Evolutionary conservation across 2,329 filamentous ascomycete genomes (phyloP).

Genomic region (Neopestalotiopsis rosae): DNA sequence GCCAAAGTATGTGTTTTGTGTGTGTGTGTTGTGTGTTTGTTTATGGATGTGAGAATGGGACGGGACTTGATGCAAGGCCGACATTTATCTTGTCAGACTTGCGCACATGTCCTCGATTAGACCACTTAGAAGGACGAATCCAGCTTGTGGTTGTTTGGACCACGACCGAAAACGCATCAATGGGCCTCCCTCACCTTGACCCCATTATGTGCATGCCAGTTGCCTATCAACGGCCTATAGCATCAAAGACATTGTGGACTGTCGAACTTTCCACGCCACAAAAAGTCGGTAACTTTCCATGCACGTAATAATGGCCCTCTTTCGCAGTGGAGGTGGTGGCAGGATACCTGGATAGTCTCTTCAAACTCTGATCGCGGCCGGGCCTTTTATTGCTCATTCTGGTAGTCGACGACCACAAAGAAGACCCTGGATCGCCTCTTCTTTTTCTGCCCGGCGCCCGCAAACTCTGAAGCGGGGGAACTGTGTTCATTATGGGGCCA

Average conservation of each 20-base stretch:
- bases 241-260: constrained; percentile 2
- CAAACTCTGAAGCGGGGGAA: constrained; percentile 10
- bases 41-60: not conserved
- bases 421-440: constrained; percentile 11
- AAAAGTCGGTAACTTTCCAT: constrained; percentile 7
- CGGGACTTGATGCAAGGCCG: constrained; percentile 5
- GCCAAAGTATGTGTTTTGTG: not conserved
- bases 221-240: constrained; percentile 6
- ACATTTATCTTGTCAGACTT: constrained; percentile 1
- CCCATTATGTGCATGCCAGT: constrained; percentile 9
- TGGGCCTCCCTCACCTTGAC: constrained; percentile 13
- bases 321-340: constrained; percentile 4
- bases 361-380: constrained; percentile 6
- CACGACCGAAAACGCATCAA: constrained; percentile 12
- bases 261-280: constrained; percentile 4
- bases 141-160: constrained; percentile 13
- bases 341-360: not conserved
- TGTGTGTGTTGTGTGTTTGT: not conserved
- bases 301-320: constrained; percentile 16
- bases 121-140: constrained; percentile 8
- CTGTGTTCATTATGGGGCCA: constrained; percentile 4
- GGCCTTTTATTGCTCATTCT: constrained; percentile 11
- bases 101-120: not conserved
- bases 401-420: constrained; percentile 16
- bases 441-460: not conserved